Evolutionary conservation across 176 grass and related monocot genomes (phyloP).

Genomic region (Triticum monococcum): DNA sequence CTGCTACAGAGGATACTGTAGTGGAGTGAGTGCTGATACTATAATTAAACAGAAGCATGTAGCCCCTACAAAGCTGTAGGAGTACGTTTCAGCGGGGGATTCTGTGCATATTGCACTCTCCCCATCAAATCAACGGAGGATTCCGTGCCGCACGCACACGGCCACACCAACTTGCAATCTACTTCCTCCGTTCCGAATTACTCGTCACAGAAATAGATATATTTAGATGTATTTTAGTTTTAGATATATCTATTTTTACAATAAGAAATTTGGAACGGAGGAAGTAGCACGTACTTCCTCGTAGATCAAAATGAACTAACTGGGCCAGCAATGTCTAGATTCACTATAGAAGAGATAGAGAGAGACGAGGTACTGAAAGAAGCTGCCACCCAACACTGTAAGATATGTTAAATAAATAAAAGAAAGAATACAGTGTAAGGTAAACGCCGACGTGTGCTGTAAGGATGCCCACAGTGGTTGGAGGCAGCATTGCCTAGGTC

Average conservation of each 20-base stretch:
- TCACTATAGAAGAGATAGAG: too few species aligned
- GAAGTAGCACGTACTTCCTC: constrained; percentile 20
- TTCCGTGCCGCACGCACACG: constrained; percentile 38
- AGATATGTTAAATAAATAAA: too few species aligned
- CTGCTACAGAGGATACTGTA: not conserved
- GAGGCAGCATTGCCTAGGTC: too few species aligned
- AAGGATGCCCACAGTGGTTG: too few species aligned
- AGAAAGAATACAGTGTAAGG: too few species aligned
- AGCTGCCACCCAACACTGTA: not conserved
- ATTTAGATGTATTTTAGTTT: too few species aligned
- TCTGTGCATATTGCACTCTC: not conserved
- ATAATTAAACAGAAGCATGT: not conserved
- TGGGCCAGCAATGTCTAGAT: not conserved
- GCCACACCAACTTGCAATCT: constrained; percentile 19
- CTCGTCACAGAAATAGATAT: too few species aligned
- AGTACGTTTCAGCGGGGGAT: not conserved
- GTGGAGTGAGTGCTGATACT: not conserved
- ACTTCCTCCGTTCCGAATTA: too few species aligned
- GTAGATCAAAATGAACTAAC: constrained; percentile 12
- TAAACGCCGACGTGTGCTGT: not conserved
- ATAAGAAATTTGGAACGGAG: too few species aligned
- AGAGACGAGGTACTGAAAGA: not conserved
- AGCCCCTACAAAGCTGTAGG: not conserved
- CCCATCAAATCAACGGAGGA: constrained; percentile 29
- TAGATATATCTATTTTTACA: too few species aligned